phyloP scores from a whole-genome alignment of 257 asterid species.

The Apocynum venetum region DNA sequence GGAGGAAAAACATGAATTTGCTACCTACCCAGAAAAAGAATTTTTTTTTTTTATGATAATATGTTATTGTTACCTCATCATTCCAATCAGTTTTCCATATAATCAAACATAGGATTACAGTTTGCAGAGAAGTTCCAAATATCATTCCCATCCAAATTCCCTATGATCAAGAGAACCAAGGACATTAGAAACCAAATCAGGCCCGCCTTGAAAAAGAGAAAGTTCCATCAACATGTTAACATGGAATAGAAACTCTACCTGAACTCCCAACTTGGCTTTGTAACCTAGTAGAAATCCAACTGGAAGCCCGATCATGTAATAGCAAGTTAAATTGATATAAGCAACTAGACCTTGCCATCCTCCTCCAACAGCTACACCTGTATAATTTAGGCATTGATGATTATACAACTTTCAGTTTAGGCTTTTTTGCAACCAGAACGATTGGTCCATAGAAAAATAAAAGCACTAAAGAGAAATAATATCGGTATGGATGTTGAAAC shows the following conservation, averaged over 20 bases:
- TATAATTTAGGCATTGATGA: neutral
- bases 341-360: slow-evolving; percentile 99
- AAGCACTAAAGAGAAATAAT: neutral
- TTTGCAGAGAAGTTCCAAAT: slow-evolving; percentile 82
- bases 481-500: slow-evolving; percentile 21
- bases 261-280: slow-evolving; percentile 66
- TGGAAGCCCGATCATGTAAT: slow-evolving; percentile 76
- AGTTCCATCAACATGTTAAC: neutral
- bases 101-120: slow-evolving; percentile 52
- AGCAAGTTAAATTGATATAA: slow-evolving; percentile 70
- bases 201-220: too few relatives aligned
- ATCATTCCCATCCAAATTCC: slow-evolving; percentile 99
- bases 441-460: neutral
- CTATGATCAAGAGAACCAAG: slow-evolving; percentile 29
- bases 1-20: too few relatives aligned
- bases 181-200: neutral
- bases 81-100: slow-evolving; percentile 85
- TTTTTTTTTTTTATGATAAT: neutral
- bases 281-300: slow-evolving; percentile 77
- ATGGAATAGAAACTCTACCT: slow-evolving; percentile 34
- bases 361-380: slow-evolving; percentile 98
- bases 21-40: too few relatives aligned
- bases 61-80: slow-evolving; percentile 56
- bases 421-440: neutral
- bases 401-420: neutral